Base-by-base conservation (phyloP, 2,329 filamentous ascomycete species). In the Fusarium verrucosum region DNA sequence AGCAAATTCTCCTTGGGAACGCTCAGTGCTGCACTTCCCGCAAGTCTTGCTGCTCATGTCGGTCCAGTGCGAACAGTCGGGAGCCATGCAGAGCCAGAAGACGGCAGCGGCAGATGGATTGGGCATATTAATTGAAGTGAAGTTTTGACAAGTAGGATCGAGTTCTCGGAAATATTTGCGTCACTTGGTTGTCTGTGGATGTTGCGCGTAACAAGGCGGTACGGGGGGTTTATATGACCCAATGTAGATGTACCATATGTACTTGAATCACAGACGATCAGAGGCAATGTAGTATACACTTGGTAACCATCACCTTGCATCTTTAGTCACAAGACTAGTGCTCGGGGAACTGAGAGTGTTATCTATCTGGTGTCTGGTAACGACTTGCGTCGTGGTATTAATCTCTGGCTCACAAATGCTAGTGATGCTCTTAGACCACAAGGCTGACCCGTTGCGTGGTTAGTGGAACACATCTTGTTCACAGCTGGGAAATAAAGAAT, bases 211-310 rank as follows among this genome's bases (percentile, higher is more conserved):
- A 23, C 16, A 45, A 23, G 28, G 8, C 11, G 2, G 8, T 4
- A 45, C 3, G 2, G 3, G 11, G 0, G 16, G 14, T 16, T 45
- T 45, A 17, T 23, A 17, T 35, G 10, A 7, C 0, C 22, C 16
- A 14, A 4, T 14, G 4, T 4, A 33, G 19, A 13, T 10, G 3
- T 3, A n/a, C 10, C 13, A 13, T 6, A 3, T 8, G 19, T 0
- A 2, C 16, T 32, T 4, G 14, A 10, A 22, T 23, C 28, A 35
- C 28, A 3, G 16, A 4, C 5, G 7, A 16, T 6, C 0, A 10
- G 7, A 2, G 10, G 4, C 0, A 4, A 10, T 44, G 17, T 10
- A 9, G 17, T 0, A 7, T 10, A 3, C 4, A 23, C 1, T 5
- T 16, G 2, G 6, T n/a, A 9, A 16, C 13, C 5, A 13, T 2